Evolutionary conservation across 345 rosid species (phyloP).

Genomic region (Rhizophora mangle): DNA sequence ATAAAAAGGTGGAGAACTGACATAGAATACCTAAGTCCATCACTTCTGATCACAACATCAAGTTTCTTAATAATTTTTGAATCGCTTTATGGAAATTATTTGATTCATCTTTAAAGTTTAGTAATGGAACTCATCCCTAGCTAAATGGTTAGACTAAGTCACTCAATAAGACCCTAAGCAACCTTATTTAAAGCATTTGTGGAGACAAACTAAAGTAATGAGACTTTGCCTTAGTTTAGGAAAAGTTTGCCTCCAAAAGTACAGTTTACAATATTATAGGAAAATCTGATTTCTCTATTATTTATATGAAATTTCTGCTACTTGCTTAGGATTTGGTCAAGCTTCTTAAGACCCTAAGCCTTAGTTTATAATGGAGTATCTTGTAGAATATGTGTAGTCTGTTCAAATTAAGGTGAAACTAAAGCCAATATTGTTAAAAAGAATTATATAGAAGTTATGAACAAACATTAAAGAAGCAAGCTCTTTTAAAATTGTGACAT

Average conservation of each 20-base stretch:
- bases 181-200: neutral
- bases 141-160: neutral
- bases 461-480: no score
- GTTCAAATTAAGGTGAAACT: neutral
- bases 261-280: neutral
- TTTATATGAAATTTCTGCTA: neutral
- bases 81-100: neutral
- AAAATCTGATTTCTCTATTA: neutral
- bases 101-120: neutral
- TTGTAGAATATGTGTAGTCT: neutral
- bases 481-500: no score
- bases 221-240: neutral
- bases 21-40: neutral
- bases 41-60: neutral
- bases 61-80: no score
- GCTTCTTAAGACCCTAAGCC: neutral
- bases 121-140: neutral
- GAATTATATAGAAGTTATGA: no score
- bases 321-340: neutral
- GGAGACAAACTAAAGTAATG: neutral
- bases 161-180: neutral
- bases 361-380: neutral
- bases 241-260: constrained; percentile 7
- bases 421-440: neutral
- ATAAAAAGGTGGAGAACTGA: no score